A percentile compares a stretch with the other conserved stretches of the same genome.
Conservation (phyloP, 192 early-diverging fungal species). For the Linnemannia elongata region DNA sequence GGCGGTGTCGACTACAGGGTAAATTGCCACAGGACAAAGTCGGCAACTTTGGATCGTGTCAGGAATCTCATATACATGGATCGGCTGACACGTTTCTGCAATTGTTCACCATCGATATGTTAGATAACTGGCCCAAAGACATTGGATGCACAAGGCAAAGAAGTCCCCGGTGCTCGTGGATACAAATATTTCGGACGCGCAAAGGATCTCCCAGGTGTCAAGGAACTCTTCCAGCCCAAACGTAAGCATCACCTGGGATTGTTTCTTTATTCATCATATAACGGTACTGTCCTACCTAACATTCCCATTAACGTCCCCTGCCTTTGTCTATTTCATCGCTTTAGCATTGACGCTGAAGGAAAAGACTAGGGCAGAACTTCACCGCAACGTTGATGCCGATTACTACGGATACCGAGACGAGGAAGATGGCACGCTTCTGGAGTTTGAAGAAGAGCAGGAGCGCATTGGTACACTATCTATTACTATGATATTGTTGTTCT, state of each 20-base stretch:
- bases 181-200: constrained; percentile 99
- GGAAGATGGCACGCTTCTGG: constrained; percentile 85
- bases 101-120: background rate
- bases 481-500: background rate
- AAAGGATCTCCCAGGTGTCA: constrained; percentile 92
- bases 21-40: constrained; percentile 22
- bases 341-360: constrained; percentile 60
- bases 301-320: background rate
- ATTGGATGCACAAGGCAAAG: constrained; percentile 88
- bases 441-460: constrained; percentile 80
- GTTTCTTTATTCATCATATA: background rate
- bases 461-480: constrained; percentile 41
- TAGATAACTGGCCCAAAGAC: constrained; percentile 82
- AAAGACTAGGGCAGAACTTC: constrained; percentile 78
- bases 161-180: constrained; percentile 89
- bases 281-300: background rate
- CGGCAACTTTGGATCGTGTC: no score
- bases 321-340: background rate
- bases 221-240: constrained; percentile 89
- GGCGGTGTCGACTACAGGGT: constrained; percentile 94
- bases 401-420: constrained; percentile 98
- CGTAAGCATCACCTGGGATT: constrained; percentile 53
- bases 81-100: background rate
- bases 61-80: background rate
- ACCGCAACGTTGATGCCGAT: constrained; percentile 87